A percentile compares a stretch with the other conserved stretches of the same genome.
Evolutionary conservation across 495 filamentous ascomycete species (phyloP).

Genomic region (Letharia lupina): DNA sequence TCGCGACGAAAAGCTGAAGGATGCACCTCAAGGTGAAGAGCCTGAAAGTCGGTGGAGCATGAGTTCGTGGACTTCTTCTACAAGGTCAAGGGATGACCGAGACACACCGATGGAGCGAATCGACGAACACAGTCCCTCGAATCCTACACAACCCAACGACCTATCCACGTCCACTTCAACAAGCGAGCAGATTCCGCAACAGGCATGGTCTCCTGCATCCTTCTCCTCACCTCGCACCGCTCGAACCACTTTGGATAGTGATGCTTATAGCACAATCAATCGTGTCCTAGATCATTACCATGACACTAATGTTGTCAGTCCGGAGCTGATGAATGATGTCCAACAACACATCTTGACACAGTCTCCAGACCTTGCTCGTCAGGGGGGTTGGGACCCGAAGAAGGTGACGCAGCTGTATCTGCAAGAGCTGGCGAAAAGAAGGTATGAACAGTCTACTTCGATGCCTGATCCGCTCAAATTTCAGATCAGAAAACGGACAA

Average conservation of each 20-base stretch:
- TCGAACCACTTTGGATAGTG: slow-evolving; percentile 33
- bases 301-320: slow-evolving; percentile 26
- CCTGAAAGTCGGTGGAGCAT: slow-evolving; percentile 41
- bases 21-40: slow-evolving; percentile 22
- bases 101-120: slow-evolving; percentile 25
- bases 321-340: slow-evolving; percentile 27
- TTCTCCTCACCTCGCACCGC: slow-evolving; percentile 19
- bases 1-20: slow-evolving; percentile 27
- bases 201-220: slow-evolving; percentile 24
- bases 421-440: slow-evolving; percentile 40
- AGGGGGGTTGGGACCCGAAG: slow-evolving; percentile 47
- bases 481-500: slow-evolving; percentile 20
- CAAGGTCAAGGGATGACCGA: slow-evolving; percentile 33
- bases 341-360: slow-evolving; percentile 30
- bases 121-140: slow-evolving; percentile 23
- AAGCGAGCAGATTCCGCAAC: slow-evolving; percentile 23
- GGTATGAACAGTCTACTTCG: slow-evolving; percentile 22
- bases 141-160: slow-evolving; percentile 10
- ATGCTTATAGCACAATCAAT: slow-evolving; percentile 37
- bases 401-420: slow-evolving; percentile 47
- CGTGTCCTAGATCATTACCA: slow-evolving; percentile 37
- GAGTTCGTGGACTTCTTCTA: slow-evolving; percentile 46
- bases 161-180: slow-evolving; percentile 21
- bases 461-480: slow-evolving; percentile 15
- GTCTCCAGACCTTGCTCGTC: slow-evolving; percentile 41